Evolutionary conservation across 2,329 filamentous ascomycete genomes (phyloP).

Genomic region (Neophaeococcomyces aloes): DNA sequence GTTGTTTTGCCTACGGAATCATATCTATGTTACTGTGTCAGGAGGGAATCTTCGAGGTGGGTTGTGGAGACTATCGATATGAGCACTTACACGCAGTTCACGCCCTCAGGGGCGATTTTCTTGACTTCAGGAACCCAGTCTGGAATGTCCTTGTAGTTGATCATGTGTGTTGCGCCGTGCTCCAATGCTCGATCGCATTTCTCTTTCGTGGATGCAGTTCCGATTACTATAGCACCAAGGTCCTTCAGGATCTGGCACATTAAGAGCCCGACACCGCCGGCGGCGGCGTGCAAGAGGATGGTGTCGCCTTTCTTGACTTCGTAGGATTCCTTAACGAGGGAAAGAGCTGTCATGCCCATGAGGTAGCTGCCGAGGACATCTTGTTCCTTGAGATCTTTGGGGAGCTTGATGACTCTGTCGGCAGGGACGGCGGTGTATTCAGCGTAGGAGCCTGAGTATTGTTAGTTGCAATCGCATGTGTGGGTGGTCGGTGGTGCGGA

Average conservation of each 20-base stretch:
- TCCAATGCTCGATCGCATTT: constrained; percentile 61
- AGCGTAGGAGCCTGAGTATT: constrained; percentile 39
- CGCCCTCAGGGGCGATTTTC: constrained; percentile 61
- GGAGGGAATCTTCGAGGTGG: too few relatives aligned
- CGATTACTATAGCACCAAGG: constrained; percentile 68
- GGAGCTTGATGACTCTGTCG: constrained; percentile 50
- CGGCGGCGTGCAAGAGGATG: constrained; percentile 77
- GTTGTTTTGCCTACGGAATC: constrained; percentile 79
- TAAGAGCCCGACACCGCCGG: constrained; percentile 69
- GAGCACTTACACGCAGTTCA: constrained; percentile 53
- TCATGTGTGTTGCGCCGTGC: constrained; percentile 59
- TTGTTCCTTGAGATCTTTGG: constrained; percentile 49
- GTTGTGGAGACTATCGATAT: too few relatives aligned
- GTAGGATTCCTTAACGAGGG: constrained; percentile 63
- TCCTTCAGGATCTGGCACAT: constrained; percentile 59
- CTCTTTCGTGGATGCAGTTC: constrained; percentile 61
- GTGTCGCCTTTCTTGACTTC: constrained; percentile 64
- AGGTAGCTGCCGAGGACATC: constrained; percentile 57
- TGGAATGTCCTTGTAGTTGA: constrained; percentile 72
- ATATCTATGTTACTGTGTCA: constrained; percentile 10
- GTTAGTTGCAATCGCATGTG: constrained; percentile 8
- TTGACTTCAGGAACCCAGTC: constrained; percentile 71
- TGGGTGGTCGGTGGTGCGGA: neutral
- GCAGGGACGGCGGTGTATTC: constrained; percentile 48
- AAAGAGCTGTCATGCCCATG: constrained; percentile 73